A percentile compares a stretch with the other conserved stretches of the same genome.
Evolutionary conservation across 495 filamentous ascomycete species (phyloP).

Genomic region (Darksidea phi): DNA sequence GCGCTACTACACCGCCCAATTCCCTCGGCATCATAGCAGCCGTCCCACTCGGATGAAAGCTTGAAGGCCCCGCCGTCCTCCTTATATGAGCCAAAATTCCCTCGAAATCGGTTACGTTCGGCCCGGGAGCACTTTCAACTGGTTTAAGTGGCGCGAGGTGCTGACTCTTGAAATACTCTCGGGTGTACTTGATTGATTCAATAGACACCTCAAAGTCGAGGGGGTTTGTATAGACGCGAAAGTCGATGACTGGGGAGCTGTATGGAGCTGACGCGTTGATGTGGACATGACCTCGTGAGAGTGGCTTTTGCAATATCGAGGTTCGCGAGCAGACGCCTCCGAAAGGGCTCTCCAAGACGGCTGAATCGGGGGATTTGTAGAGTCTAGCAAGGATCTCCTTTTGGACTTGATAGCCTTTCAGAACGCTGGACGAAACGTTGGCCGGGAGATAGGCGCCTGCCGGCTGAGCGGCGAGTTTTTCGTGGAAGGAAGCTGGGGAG

Average conservation of each 20-base stretch:
- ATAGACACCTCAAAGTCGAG: slow-evolving; percentile 39
- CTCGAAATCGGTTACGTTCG: not conserved
- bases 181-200: slow-evolving; percentile 1
- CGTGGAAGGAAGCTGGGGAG: not conserved
- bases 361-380: slow-evolving; percentile 43
- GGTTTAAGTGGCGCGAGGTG: not conserved
- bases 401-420: slow-evolving; percentile 49
- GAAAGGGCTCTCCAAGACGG: slow-evolving; percentile 39
- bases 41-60: slow-evolving; percentile 9
- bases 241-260: slow-evolving; percentile 47
- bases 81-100: not conserved
- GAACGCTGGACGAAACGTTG: slow-evolving; percentile 44
- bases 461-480: not conserved
- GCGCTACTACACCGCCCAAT: slow-evolving; percentile 13
- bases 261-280: slow-evolving; percentile 43
- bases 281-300: slow-evolving; percentile 49
- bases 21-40: slow-evolving; percentile 21
- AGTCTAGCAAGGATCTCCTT: slow-evolving; percentile 47
- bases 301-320: slow-evolving; percentile 47
- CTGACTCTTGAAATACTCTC: not conserved
- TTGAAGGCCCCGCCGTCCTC: not conserved
- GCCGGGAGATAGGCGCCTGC: slow-evolving; percentile 35
- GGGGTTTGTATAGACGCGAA: slow-evolving; percentile 51
- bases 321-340: slow-evolving; percentile 45
- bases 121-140: not conserved